These are phyloP conservation scores for Colletotrichum destructivum DNA, from an alignment of 2,329 filamentous ascomycete species.

Conservation along the genomic window DNA sequence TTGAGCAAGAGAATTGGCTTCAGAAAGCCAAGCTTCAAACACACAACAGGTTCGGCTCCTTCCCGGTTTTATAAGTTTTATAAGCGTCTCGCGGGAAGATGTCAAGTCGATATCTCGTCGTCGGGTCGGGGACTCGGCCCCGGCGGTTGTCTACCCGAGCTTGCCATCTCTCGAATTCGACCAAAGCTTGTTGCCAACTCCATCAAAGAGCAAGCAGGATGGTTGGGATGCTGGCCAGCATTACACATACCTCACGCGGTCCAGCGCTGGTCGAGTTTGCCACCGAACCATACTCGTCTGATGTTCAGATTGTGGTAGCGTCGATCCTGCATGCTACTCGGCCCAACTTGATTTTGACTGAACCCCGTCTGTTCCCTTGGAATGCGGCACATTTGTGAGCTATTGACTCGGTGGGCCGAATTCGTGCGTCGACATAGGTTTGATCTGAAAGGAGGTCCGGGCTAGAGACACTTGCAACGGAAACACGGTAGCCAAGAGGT, in stretches of 20 bases:
- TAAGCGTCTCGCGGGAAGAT: not conserved
- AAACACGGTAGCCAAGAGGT: too few relatives aligned
- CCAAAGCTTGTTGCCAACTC: not conserved
- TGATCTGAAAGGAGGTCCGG: not conserved
- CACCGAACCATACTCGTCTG: conserved; percentile 14
- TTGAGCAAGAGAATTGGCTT: not conserved
- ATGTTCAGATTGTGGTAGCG: not conserved
- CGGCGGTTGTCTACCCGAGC: conserved; percentile 22
- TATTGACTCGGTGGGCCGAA: too few relatives aligned
- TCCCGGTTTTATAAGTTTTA: too few relatives aligned
- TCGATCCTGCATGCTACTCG: not conserved
- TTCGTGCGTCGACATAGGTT: not conserved
- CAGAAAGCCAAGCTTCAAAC: not conserved
- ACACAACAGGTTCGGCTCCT: not conserved
- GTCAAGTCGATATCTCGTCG: conserved; percentile 2
- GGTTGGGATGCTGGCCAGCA: not conserved
- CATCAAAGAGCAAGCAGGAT: not conserved
- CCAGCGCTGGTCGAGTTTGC: not conserved
- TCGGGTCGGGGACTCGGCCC: conserved; percentile 2
- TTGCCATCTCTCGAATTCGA: not conserved
- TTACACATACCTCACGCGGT: not conserved
- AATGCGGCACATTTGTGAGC: not conserved
- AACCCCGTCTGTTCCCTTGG: not conserved
- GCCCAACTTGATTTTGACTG: not conserved
- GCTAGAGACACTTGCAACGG: not conserved